Evolutionary conservation across 208 protist species (phyloP), one percentile per base, ranked within the genome.

Genomic region (Leptomonas seymouri): DNA sequence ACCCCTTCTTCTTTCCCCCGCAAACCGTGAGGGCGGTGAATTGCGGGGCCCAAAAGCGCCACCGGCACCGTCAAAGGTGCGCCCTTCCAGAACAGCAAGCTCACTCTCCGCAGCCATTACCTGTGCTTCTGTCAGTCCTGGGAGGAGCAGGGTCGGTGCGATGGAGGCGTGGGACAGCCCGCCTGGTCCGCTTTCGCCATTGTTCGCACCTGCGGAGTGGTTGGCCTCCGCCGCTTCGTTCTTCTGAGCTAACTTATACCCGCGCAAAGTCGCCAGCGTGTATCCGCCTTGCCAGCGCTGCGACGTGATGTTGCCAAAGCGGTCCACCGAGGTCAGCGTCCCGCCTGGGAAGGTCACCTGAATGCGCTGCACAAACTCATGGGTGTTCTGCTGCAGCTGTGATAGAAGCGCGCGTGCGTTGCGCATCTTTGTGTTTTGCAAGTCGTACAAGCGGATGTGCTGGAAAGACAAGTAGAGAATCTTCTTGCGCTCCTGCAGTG

Each of bases 391-490:
- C 45, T 86, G 87, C 60, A 97, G 80, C 55, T 96, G 81, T n/a
- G 82, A 67, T 20, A 97, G 49, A 20, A 87, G 81, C 3, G 89
- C 86, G 50, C 90, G 90, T 30, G 76, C 75, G 39, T 81, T 74
- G 20, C 92, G 90, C 71, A 97, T 80, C 46, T 96, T 97, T 1
- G 73, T 60, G 67, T 90, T 95, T 59, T 97, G 90, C 58, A 96
- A 67, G 66, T 97, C 94, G 71, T 96, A 97, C 21, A 95, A 68
- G 12, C 92, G 93, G 66, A 97, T 93, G 78, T 97, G 94, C 73
- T 97, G 94, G 21, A 94, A 84, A 30, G 90, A 93, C n/a, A 97
- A 77, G 72, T 94, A 93, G 7, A 97, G 82, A 56, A 94, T 91
- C 71, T 93, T 93, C 59, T 95, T 96, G 28, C 92, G 85, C 45